Conservation (phyloP, 1,139 yeast genomes). For the Saccharomyces hybrid region DNA sequence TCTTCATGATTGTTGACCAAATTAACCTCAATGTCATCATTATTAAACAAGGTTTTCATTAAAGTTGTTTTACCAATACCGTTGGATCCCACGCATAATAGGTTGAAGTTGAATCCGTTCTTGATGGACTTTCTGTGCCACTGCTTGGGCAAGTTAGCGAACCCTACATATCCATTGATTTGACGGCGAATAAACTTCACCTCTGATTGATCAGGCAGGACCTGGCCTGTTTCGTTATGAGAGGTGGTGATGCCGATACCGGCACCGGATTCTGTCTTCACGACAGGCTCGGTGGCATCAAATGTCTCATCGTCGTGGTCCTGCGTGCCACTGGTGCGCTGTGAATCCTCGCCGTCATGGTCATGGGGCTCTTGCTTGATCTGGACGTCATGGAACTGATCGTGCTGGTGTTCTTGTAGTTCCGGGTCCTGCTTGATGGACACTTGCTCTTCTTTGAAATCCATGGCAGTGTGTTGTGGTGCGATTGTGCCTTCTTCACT, state of each 20-base stretch:
- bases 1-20: constrained; percentile 4
- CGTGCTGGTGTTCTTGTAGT: not conserved
- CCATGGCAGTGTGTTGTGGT: constrained; percentile 4
- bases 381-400: not conserved
- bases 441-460: constrained; percentile 7
- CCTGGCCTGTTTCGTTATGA: constrained; percentile 17
- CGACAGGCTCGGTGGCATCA: not conserved
- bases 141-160: constrained; percentile 96
- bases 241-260: constrained; percentile 3
- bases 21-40: constrained; percentile 38
- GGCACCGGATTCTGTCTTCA: constrained; percentile 5
- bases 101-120: constrained; percentile 85
- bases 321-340: not conserved
- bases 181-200: constrained; percentile 64
- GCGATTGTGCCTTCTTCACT: not conserved
- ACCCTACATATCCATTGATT: constrained; percentile 89
- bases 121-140: constrained; percentile 95
- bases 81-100: constrained; percentile 84
- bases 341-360: not conserved
- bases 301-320: not conserved
- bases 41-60: constrained; percentile 83
- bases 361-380: not conserved
- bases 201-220: constrained; percentile 33
- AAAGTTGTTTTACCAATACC: constrained; percentile 94
- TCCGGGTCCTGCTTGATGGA: constrained; percentile 10